These are phyloP conservation scores for Tulasnella sp. DNA, from an alignment of 768 basidiomycete genomes.

Conservation along the genomic window DNA sequence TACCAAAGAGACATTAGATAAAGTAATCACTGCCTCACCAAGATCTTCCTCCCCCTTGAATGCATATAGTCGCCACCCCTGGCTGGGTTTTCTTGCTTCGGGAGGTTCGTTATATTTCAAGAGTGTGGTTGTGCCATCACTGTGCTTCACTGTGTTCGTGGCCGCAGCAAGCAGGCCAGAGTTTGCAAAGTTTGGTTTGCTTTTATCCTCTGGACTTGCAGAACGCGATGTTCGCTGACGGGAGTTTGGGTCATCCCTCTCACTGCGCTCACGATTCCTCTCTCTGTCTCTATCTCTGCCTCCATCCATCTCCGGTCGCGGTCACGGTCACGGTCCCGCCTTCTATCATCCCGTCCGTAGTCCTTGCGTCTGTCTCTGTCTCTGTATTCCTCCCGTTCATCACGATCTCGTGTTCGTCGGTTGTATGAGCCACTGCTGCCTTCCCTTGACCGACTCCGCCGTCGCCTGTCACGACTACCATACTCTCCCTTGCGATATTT, in stretches of 20 bases:
- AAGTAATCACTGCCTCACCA: slow-evolving; percentile 40
- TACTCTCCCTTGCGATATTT: not conserved
- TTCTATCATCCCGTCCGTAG: slow-evolving; percentile 9
- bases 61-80: slow-evolving; percentile 91
- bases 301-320: slow-evolving; percentile 16
- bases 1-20: not conserved
- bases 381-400: slow-evolving; percentile 9
- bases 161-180: slow-evolving; percentile 92
- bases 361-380: slow-evolving; percentile 1
- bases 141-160: slow-evolving; percentile 75
- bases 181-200: slow-evolving; percentile 78
- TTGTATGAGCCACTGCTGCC: not conserved
- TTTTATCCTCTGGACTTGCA: slow-evolving; percentile 34
- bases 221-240: slow-evolving; percentile 19
- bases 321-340: slow-evolving; percentile 15
- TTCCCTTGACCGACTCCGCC: not conserved
- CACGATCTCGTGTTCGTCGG: not conserved
- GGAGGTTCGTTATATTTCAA: slow-evolving; percentile 98
- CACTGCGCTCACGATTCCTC: slow-evolving; percentile 20
- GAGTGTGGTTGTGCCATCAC: slow-evolving; percentile 65
- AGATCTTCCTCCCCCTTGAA: slow-evolving; percentile 91
- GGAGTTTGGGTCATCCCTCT: not conserved
- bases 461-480: not conserved
- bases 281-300: slow-evolving; percentile 25
- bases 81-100: slow-evolving; percentile 81